Conservation (phyloP, 2,329 filamentous ascomycete genomes). For the Trichoderma harzianum region DNA sequence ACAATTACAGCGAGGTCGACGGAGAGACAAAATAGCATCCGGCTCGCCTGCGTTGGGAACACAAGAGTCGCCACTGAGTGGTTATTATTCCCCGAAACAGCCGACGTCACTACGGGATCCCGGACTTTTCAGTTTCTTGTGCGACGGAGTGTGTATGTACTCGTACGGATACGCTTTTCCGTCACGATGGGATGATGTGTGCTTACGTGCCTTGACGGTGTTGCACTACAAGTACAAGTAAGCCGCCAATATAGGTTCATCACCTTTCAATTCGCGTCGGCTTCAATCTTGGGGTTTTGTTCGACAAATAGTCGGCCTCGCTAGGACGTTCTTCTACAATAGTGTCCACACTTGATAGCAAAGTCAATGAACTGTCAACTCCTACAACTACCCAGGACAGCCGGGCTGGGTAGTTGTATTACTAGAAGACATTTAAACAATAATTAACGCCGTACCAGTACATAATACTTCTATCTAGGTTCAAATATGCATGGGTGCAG, state of each 20-base stretch:
- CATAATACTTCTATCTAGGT: neutral
- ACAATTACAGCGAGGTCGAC: neutral
- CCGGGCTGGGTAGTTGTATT: neutral
- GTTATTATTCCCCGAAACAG: conserved; percentile 17
- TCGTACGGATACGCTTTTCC: neutral
- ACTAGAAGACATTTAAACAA: neutral
- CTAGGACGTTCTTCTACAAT: neutral
- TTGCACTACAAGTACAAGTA: neutral
- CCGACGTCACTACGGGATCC: conserved; percentile 16
- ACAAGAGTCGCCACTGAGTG: conserved; percentile 14
- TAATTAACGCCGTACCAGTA: neutral
- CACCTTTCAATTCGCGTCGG: neutral
- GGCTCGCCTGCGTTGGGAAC: conserved; percentile 5
- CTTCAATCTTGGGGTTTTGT: neutral
- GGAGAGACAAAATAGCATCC: neutral
- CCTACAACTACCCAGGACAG: neutral
- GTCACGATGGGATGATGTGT: neutral
- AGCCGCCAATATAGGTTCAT: neutral
- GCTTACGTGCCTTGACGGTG: neutral
- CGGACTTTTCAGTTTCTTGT: neutral
- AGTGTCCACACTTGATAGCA: neutral
- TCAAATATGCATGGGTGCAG: neutral
- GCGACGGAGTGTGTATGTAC: neutral
- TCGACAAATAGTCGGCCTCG: neutral
- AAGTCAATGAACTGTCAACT: neutral